A percentile compares a stretch with the other conserved stretches of the same genome.
phyloP scores from a whole-genome alignment of 73 alveolate species.

The Blepharisma stoltei region DNA sequence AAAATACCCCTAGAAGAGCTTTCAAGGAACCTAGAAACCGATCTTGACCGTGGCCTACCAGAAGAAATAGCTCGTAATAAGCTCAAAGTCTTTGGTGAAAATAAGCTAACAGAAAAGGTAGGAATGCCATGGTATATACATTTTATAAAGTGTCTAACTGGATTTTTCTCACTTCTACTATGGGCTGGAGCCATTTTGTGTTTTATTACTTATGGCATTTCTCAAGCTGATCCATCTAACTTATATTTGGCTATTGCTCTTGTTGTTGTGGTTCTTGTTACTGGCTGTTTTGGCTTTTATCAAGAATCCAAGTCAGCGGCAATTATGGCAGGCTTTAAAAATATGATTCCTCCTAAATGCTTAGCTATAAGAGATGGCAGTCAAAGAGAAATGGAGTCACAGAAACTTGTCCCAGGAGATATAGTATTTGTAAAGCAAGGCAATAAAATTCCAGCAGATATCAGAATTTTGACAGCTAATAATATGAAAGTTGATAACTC shows the following conservation, averaged over 20 bases:
- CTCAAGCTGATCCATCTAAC: conserved; percentile 67
- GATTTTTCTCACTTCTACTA: conserved; percentile 71
- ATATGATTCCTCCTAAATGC: background rate
- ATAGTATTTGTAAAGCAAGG: conserved; percentile 81
- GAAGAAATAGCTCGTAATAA: conserved; percentile 41
- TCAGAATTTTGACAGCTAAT: conserved; percentile 65
- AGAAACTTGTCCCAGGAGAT: conserved; percentile 90
- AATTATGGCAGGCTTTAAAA: conserved; percentile 84
- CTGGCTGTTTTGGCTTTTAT: conserved; percentile 66
- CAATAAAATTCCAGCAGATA: conserved; percentile 93
- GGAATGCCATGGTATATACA: conserved; percentile 73
- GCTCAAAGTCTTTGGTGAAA: conserved; percentile 66
- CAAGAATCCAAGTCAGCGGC: conserved; percentile 84
- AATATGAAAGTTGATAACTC: conserved; percentile 90
- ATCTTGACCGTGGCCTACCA: conserved; percentile 36
- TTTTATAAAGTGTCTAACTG: conserved; percentile 60
- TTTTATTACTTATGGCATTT: conserved; percentile 74
- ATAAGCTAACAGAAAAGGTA: conserved; percentile 75
- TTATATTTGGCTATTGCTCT: conserved; percentile 80
- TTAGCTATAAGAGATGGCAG: conserved; percentile 73
- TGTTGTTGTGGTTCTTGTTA: conserved; percentile 68
- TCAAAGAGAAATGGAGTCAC: conserved; percentile 53
- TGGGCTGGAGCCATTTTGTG: conserved; percentile 86
- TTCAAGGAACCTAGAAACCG: conserved; percentile 31
- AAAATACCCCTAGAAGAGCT: background rate